phyloP scores from a whole-genome alignment of 176 grass and related monocot genomes.

The Pontederia crassipes region DNA sequence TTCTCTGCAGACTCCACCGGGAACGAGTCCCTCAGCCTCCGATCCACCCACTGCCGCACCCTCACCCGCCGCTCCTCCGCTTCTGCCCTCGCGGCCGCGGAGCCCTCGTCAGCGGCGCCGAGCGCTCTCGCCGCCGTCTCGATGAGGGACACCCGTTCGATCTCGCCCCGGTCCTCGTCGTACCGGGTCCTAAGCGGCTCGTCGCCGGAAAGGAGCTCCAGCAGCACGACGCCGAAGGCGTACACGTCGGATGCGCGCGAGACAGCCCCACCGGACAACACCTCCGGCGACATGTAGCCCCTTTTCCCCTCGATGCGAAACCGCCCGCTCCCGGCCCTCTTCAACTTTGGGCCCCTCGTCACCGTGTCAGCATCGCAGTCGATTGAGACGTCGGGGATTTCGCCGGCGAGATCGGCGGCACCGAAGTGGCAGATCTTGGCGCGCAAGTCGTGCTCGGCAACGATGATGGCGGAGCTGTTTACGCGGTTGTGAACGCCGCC shows the following conservation, averaged over 20 bases:
- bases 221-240: slow-evolving; percentile 50
- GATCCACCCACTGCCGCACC: slow-evolving; percentile 77
- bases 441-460: slow-evolving; percentile 36
- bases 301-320: slow-evolving; percentile 20
- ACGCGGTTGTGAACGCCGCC: slow-evolving; percentile 41
- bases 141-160: slow-evolving; percentile 55
- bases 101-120: not conserved
- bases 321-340: slow-evolving; percentile 6
- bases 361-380: not conserved
- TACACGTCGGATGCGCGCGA: slow-evolving; percentile 41
- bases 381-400: not conserved
- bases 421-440: slow-evolving; percentile 56
- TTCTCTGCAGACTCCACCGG: slow-evolving; percentile 33
- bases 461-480: slow-evolving; percentile 31
- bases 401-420: slow-evolving; percentile 26
- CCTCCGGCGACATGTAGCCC: slow-evolving; percentile 35
- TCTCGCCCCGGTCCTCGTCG: slow-evolving; percentile 24
- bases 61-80: slow-evolving; percentile 24
- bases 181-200: slow-evolving; percentile 42
- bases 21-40: slow-evolving; percentile 66
- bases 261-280: not conserved
- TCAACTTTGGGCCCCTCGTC: not conserved
- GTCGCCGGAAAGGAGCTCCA: slow-evolving; percentile 48
- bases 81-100: not conserved
- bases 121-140: slow-evolving; percentile 39